Base-by-base conservation (phyloP, 75 land plant genomes). In the Ceratopteris richardii region DNA sequence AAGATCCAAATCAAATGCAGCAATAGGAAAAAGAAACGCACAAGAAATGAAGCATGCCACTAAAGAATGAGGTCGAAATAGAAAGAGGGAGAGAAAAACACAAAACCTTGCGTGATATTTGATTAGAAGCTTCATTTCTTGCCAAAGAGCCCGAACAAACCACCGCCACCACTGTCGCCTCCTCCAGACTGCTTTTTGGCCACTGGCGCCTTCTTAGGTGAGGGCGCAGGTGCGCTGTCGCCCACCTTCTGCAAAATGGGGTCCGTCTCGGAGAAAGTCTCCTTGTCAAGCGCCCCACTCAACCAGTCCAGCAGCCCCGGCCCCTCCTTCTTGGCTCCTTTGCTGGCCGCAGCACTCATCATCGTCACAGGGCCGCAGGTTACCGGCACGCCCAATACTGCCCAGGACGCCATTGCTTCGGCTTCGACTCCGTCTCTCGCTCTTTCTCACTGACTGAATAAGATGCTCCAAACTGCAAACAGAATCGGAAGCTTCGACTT, bases 221-320 rank as follows among this genome's bases (percentile, higher is more conserved):
- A 25, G 22, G 60, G 4, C 14, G 47, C 44, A 5, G 42, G 42
- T 1, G 62, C 44, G 29, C 28, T 24, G 21, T 47, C 62, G 11
- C 20, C 62, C 48, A 42, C 62, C 62, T 60, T 60, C 48, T 42
- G 20, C 62, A 60, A 47, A 21, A 60, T 24, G 46, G 62, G 62
- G 24, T 60, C 62, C 13, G 44, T 26, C 62, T 60, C 62, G 20
- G 10, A 7, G n/a, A 60, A 40, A 6, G 22, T 24, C 24, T 22
- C 22, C 47, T 60, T 60, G 47, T 60, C 62, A 20, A 60, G 62
- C 17, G 62, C 62, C 12, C 23, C 62, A 25, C 24, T 42, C 25
- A 60, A 47, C 62, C 62, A 60, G 25, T 60, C 62, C 27, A 60
- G 46, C 44, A 60, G 44, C 27, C 62, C 62, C 37, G 7, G 7